Evolutionary conservation across 2,329 filamentous ascomycete genomes (phyloP), one percentile per base, ranked within the genome.

Genomic region (Chaetoscypha palmicola): DNA sequence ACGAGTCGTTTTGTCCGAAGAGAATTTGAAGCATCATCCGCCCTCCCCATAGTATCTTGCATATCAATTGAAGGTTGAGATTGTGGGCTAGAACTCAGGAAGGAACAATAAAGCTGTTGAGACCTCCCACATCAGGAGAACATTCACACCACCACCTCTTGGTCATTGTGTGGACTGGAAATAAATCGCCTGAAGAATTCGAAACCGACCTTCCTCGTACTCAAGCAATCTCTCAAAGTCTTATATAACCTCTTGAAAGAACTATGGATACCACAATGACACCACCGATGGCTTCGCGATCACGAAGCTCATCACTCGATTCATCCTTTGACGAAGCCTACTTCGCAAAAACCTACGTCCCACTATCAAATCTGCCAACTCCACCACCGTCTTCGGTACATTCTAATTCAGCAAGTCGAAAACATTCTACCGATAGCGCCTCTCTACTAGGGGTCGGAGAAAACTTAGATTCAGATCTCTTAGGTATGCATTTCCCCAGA

Each of bases 281-380:
- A 31, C 46, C 53, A 30, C 52, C 55, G 45, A 51, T 55, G 46
- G 26, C 44, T 22, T 52, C 51, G 24, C 54, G 56, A 41, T 55
- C 52, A 17, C 44, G 47, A 37, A 54, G 50, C 41, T 54, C 53
- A 21, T 58, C 59, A 11, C 38, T 41, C 17, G 40, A 42, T 19
- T 55, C 53, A 14, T 58, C 59, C 9, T 54, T 54, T 26, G 56
- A 55, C 34, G 52, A 53, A 38, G 48, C 54, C 30, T 66, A 69
- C 48, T 67, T 73, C 56, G 61, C 64, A 43, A 66, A 68, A 48
- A 80, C 78, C 51, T 84, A 83, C 63, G 73, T 77, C 37, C 80
- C 80, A 8, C 68, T 84, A 40, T 83, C 79, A 22, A 81, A 79
- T 61, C 71, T 84, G 17, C 80, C 80, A 17, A 84, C 80, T 41